These are phyloP conservation scores for Fraxinus baroniana DNA, from an alignment of 305 asterid genomes.

Conservation along the genomic window DNA sequence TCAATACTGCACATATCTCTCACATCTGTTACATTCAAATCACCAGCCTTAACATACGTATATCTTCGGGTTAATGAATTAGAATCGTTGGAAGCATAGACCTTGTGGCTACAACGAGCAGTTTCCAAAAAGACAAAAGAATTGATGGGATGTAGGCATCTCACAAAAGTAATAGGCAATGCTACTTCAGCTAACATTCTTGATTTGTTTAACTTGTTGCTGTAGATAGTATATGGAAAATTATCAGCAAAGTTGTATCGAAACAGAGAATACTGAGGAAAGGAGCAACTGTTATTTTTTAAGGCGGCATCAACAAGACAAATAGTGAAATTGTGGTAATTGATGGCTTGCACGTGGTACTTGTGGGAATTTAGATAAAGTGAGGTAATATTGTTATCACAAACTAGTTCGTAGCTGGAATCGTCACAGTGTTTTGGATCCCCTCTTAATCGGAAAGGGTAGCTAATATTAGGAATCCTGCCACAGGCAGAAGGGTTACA, in stretches of 20 bases:
- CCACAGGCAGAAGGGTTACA: slow-evolving; percentile 32
- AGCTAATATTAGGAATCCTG: slow-evolving; percentile 17
- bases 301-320: slow-evolving; percentile 19
- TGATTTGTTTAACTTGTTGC: neutral
- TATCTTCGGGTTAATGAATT: neutral
- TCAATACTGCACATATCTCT: slow-evolving; percentile 16
- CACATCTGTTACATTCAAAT: neutral
- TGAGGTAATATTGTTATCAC: slow-evolving; percentile 21
- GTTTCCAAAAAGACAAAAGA: slow-evolving; percentile 6
- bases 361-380: neutral
- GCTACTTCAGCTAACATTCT: neutral
- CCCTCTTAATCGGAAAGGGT: slow-evolving; percentile 27
- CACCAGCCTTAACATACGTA: slow-evolving; percentile 10
- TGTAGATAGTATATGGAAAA: neutral
- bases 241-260: neutral
- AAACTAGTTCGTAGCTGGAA: slow-evolving; percentile 14
- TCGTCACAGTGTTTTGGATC: slow-evolving; percentile 26
- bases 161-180: slow-evolving; percentile 11
- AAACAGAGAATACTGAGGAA: slow-evolving; percentile 13
- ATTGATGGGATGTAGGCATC: slow-evolving; percentile 18
- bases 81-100: neutral
- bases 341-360: slow-evolving; percentile 25
- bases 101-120: neutral
- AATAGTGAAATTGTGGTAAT: slow-evolving; percentile 27
- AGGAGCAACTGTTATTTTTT: slow-evolving; percentile 14